Evolutionary conservation across 1,284 basidiomycete species (phyloP), one percentile per base, ranked within the genome.

Genomic region (Cryptococcus deneoformans): DNA sequence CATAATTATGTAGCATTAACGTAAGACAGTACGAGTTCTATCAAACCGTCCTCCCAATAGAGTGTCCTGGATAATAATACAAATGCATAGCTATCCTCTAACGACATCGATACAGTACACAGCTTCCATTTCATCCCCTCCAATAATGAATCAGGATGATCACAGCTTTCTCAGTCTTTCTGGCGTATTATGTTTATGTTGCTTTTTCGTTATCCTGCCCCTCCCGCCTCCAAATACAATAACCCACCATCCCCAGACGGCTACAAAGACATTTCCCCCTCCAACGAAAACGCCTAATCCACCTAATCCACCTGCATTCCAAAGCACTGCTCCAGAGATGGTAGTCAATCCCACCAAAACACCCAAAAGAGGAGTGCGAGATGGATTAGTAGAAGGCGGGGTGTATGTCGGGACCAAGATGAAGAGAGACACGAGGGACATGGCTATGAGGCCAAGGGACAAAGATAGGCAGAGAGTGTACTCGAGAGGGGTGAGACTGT

Each of bases 221-320:
- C 8, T 43, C 6, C 68, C 68, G 16, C 66, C 63, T 0, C 76
- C 76, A 62, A 78, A 78, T 24, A 72, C 67, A 20, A 75, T 59
- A 3, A 71, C 67, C 74, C 75, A 77, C 71, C 73, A 77, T 1
- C 75, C 77, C 73, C 75, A 77, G 8, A 70, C 56, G 0, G 67
- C 71, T 2, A 78, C 54, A 7, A 66, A 24, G 0, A 61, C 67
- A 54, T 76, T 73, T 1, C 77, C 75, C 1, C 70, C 46, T 1
- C 66, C 70, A 1, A 74, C 52, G 2, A 73, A 46, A 4, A 49
- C 61, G 0, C 68, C 68, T n/a, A 77, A 56, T 0, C 69, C 75
- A 11, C 72, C 69, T 7, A 75, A 64, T 5, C 61, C 51, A 5
- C 59, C 61, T 2, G 71, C 66, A 54, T 77, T 77, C 61, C 64